These are phyloP conservation scores for Crepidotus variabilis DNA, from an alignment of 768 basidiomycete species.

Conservation along the genomic window DNA sequence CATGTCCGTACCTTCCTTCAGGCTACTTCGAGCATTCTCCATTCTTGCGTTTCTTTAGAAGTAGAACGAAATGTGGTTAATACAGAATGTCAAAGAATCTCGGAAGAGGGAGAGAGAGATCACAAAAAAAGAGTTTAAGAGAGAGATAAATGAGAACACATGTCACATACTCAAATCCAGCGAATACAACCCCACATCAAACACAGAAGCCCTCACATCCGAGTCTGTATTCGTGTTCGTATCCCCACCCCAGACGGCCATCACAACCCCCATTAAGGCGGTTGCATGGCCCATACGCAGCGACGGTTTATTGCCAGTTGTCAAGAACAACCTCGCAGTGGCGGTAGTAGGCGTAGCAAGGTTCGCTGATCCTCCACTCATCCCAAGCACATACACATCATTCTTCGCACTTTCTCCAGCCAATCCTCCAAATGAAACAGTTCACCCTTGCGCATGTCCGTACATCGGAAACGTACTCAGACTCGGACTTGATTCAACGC, in stretches of 20 bases:
- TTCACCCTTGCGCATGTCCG: constrained; percentile 88
- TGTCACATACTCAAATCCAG: constrained; percentile 90
- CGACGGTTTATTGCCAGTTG: constrained; percentile 82
- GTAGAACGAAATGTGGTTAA: no score
- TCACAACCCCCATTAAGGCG: constrained; percentile 91
- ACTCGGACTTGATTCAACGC: constrained; percentile 69
- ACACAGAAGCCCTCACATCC: constrained; percentile 47
- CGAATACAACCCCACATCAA: constrained; percentile 92
- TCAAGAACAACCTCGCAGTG: constrained; percentile 79
- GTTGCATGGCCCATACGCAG: constrained; percentile 96
- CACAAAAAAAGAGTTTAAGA: constrained; percentile 2
- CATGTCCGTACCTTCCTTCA: constrained; percentile 91
- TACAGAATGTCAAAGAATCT: no score
- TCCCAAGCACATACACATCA: constrained; percentile 79
- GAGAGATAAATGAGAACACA: no score
- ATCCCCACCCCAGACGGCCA: constrained; percentile 98
- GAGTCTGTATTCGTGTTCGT: constrained; percentile 83
- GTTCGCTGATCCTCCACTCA: background rate
- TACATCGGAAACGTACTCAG: constrained; percentile 99
- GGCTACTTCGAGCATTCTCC: constrained; percentile 90
- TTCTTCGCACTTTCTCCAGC: constrained; percentile 87
- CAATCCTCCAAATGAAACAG: constrained; percentile 97
- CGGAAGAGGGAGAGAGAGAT: no score
- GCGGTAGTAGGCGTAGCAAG: constrained; percentile 37
- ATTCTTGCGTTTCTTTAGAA: constrained; percentile 82